Conservation (phyloP, 495 filamentous ascomycete genomes). For the Penicillium antarcticum region DNA sequence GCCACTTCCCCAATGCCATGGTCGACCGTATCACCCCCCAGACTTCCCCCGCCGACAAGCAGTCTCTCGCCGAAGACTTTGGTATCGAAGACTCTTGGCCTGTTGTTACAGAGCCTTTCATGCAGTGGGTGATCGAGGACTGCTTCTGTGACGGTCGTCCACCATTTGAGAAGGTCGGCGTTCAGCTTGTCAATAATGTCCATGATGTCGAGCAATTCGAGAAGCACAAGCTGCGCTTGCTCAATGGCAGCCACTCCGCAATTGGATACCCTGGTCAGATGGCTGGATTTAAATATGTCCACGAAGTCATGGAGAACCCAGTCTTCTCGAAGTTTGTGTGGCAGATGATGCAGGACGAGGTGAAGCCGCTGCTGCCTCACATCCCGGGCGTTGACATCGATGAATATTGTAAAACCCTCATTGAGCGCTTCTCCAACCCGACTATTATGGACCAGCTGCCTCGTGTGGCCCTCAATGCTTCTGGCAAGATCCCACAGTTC, state of each 20-base stretch:
- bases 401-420: constrained; percentile 41
- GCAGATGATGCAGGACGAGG: constrained; percentile 50
- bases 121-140: constrained; percentile 50
- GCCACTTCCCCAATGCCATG: constrained; percentile 48
- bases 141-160: constrained; percentile 46
- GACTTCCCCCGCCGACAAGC: constrained; percentile 38
- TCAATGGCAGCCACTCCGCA: constrained; percentile 46
- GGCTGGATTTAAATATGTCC: constrained; percentile 45
- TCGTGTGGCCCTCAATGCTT: constrained; percentile 42
- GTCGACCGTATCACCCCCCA: constrained; percentile 50
- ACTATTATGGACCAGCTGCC: constrained; percentile 47
- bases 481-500: constrained; percentile 50
- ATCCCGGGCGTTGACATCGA: constrained; percentile 47
- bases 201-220: constrained; percentile 46
- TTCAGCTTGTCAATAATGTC: constrained; percentile 44
- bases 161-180: constrained; percentile 44
- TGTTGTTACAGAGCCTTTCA: constrained; percentile 49
- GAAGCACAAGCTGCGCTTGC: constrained; percentile 48
- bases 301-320: constrained; percentile 45
- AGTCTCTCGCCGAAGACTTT: constrained; percentile 32
- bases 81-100: constrained; percentile 46
- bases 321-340: constrained; percentile 37
- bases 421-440: constrained; percentile 49
- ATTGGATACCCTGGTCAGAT: constrained; percentile 45
- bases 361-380: constrained; percentile 41